Conservation (phyloP, 1,284 basidiomycete species). For the Earliella scabrosa region DNA sequence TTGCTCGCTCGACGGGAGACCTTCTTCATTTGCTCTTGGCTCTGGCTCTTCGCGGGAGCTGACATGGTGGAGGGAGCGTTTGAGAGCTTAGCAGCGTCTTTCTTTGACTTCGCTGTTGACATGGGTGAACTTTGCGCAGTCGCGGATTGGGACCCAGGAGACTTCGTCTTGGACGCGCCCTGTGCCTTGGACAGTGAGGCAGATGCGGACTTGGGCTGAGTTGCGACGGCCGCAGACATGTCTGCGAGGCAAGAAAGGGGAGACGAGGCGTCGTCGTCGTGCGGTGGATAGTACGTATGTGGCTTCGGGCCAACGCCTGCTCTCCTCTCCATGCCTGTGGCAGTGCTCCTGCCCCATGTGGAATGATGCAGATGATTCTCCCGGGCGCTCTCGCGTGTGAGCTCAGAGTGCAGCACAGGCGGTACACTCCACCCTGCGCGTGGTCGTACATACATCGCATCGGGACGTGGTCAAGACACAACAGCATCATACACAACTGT, state of each 20-base stretch:
- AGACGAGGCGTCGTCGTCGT: conserved; percentile 10
- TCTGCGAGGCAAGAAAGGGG: background rate
- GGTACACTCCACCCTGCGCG: too few relatives aligned
- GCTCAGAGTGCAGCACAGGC: too few relatives aligned
- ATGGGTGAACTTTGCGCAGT: conserved; percentile 1
- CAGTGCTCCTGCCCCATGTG: conserved; percentile 13
- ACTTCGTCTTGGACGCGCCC: conserved; percentile 3
- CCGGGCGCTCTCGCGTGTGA: background rate
- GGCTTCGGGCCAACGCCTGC: conserved; percentile 1
- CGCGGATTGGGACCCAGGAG: conserved; percentile 11
- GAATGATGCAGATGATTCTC: background rate
- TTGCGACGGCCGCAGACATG: conserved; percentile 21
- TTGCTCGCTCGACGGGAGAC: conserved; percentile 70
- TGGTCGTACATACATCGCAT: background rate
- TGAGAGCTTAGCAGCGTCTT: conserved; percentile 24
- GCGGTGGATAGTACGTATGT: conserved; percentile 6
- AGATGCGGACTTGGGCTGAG: conserved; percentile 14
- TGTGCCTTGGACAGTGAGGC: conserved; percentile 5
- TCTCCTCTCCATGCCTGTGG: conserved; percentile 13
- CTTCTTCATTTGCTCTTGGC: conserved; percentile 51
- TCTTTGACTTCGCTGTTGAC: conserved; percentile 27
- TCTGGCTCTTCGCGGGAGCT: conserved; percentile 9
- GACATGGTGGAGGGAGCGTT: conserved; percentile 15
- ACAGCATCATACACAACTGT: background rate
- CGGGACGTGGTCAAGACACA: conserved; percentile 21